Conservation (phyloP, 2,329 filamentous ascomycete species). For the Paecilomyces sp. region DNA sequence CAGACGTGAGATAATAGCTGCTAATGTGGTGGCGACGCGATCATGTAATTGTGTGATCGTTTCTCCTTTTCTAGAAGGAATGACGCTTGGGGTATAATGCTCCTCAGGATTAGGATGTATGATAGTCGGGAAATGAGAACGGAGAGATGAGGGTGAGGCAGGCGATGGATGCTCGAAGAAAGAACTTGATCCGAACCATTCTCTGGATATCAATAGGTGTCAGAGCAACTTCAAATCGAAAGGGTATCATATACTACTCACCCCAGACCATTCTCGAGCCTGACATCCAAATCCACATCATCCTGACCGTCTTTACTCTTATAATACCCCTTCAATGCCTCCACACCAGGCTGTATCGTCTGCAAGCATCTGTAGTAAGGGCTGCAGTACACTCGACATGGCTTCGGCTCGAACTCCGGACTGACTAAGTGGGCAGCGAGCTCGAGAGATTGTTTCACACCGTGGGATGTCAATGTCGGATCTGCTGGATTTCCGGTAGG, state of each 20-base stretch:
- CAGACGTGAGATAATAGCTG: slow-evolving; percentile 63
- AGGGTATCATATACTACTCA: slow-evolving; percentile 21
- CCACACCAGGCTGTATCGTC: slow-evolving; percentile 63
- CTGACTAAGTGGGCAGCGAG: slow-evolving; percentile 47
- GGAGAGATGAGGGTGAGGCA: slow-evolving; percentile 56
- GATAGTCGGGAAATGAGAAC: slow-evolving; percentile 52
- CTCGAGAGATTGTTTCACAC: slow-evolving; percentile 74
- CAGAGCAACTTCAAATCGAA: background rate
- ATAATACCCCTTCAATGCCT: slow-evolving; percentile 25
- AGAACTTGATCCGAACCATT: slow-evolving; percentile 81
- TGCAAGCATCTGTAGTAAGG: slow-evolving; percentile 85
- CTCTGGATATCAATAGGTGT: slow-evolving; percentile 40
- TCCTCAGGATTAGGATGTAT: slow-evolving; percentile 43
- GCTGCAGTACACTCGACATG: slow-evolving; percentile 63
- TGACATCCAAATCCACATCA: slow-evolving; percentile 31
- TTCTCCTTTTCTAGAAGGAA: slow-evolving; percentile 70
- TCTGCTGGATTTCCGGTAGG: slow-evolving; percentile 86
- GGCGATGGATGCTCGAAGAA: slow-evolving; percentile 79
- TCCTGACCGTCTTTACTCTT: slow-evolving; percentile 31
- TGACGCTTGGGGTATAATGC: slow-evolving; percentile 55
- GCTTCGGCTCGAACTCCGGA: slow-evolving; percentile 28
- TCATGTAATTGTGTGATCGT: slow-evolving; percentile 72
- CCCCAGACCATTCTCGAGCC: slow-evolving; percentile 48
- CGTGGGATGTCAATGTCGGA: slow-evolving; percentile 78
- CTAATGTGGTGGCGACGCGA: slow-evolving; percentile 64